A percentile compares a stretch with the other conserved stretches of the same genome.
Conservation (phyloP, 202 grass and related monocot genomes). For the Schoenoplectus tabernaemontani region DNA sequence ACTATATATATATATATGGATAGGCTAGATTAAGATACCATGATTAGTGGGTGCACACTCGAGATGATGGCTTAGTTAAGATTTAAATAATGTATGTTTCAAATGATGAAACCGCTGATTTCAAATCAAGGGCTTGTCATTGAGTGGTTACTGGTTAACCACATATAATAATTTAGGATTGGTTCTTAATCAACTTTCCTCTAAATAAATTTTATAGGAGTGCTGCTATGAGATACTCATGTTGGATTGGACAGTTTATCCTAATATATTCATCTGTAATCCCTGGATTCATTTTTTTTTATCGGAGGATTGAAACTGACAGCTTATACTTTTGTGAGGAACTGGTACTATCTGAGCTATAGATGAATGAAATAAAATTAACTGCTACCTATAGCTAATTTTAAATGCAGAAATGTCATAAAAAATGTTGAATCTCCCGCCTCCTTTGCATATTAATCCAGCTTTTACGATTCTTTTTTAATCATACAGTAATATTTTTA, state of each 20-base stretch:
- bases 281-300: not conserved
- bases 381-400: not conserved
- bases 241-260: not conserved
- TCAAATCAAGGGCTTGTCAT: not conserved
- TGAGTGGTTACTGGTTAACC: not conserved
- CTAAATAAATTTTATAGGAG: not conserved
- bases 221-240: not conserved
- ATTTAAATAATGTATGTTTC: constrained; percentile 14
- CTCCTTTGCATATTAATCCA: not conserved
- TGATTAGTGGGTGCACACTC: constrained; percentile 2
- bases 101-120: constrained; percentile 9
- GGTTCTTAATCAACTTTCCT: not conserved
- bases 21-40: constrained; percentile 13
- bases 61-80: not conserved
- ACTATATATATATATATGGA: not conserved
- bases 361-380: not conserved
- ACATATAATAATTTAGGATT: not conserved
- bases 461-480: not conserved
- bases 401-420: not conserved
- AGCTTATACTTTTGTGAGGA: not conserved
- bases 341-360: not conserved
- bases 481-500: not conserved
- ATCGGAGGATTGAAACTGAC: not conserved
- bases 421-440: not conserved
- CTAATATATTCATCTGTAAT: not conserved